Conservation (phyloP, 2,329 filamentous ascomycete genomes). For the Calonectria naviculata region DNA sequence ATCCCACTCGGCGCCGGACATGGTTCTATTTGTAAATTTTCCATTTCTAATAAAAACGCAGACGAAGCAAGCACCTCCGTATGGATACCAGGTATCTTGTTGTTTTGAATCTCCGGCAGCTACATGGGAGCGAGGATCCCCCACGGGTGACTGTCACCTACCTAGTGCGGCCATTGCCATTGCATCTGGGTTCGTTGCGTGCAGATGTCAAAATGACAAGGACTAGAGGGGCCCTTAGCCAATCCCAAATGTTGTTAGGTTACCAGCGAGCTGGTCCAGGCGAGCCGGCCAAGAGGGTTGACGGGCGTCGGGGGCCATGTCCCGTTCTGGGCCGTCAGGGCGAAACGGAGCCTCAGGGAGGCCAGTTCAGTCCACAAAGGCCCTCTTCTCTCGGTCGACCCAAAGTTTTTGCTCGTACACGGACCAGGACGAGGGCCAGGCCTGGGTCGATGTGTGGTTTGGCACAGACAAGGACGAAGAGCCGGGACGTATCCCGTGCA, state of each 20-base stretch:
- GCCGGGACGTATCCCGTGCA: slow-evolving; percentile 4
- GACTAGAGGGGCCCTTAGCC: not conserved
- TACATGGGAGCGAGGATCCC: not conserved
- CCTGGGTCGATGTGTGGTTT: not conserved
- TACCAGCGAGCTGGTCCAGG: slow-evolving; percentile 20
- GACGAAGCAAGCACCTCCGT: not conserved
- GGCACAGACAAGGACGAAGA: not conserved
- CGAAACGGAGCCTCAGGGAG: slow-evolving; percentile 11
- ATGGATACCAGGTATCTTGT: too few relatives aligned
- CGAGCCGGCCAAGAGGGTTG: slow-evolving; percentile 12
- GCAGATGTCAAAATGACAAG: slow-evolving; percentile 6
- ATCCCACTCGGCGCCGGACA: not conserved
- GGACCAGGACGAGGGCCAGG: slow-evolving; percentile 5
- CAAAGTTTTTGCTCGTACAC: not conserved
- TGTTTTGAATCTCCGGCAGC: not conserved
- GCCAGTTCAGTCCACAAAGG: not conserved
- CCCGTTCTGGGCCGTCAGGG: slow-evolving; percentile 5
- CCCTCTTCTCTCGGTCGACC: not conserved
- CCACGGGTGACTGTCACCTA: not conserved
- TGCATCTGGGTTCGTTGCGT: not conserved
- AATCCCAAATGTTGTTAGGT: slow-evolving; percentile 4
- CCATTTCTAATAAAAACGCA: not conserved
- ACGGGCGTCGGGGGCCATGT: slow-evolving; percentile 15
- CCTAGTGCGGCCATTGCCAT: not conserved
- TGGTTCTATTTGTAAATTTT: not conserved